Evolutionary conservation across 73 alveolate species (phyloP), one percentile per base, ranked within the genome.

Genomic region (Paramecium caudatum): DNA sequence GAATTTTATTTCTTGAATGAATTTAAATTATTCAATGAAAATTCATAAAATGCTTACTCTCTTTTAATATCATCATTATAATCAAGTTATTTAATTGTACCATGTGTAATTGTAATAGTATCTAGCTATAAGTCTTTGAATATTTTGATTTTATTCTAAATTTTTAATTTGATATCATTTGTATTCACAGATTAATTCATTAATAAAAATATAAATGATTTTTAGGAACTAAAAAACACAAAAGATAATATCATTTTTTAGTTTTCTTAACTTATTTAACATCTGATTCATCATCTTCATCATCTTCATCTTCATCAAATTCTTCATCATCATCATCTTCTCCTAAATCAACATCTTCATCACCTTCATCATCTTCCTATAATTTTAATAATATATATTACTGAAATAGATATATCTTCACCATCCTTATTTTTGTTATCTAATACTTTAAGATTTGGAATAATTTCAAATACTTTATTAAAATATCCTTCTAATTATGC

Each of bases 341-440:
- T 65, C 27, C 82, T 62, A 49, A 49, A 16, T 55, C 45, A 21
- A 13, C 83, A 13, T 30, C 13, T 65, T 36, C 83, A 30, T 33
- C 47, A 0, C 49, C 55, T 32, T 65, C 50, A 10, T 65, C 83
- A 30, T 16, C 83, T 3, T 33, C 55, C 83, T 65, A 36, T 33
- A 65, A 15, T 10, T 5, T 25, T 32, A 25, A 9, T 50, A 33
- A 12, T n/a, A 65, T 23, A 30, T 32, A 30, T 65, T 65, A 65
- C 83, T 3, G 47, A 30, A 32, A 10, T 17, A 10, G 32, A 10
- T 13, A 65, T 65, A 9, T 65, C 83, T 65, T 65, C 32, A 30
- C 83, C 83, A 12, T 65, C 49, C 55, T 65, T 36, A 32, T 65
- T 49, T 43, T 65, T 65, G 17, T 65, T 65, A 65, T 65, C 83